A percentile compares a stretch with the other conserved stretches of the same genome.
phyloP scores from a whole-genome alignment of 2,329 filamentous ascomycete genomes.

The Coniochaeta ligniaria region DNA sequence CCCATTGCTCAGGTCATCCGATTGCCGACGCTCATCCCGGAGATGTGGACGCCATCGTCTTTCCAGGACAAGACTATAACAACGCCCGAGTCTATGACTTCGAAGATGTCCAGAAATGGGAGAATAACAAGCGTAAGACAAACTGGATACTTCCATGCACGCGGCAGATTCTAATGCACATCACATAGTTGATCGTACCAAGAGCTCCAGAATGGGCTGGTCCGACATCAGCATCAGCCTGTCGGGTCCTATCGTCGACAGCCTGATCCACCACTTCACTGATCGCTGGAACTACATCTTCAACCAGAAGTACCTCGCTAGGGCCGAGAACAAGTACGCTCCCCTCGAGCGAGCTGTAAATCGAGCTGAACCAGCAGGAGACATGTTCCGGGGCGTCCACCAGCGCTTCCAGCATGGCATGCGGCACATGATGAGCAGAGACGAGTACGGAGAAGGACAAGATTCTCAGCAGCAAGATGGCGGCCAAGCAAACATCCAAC shows the following conservation, averaged over 20 bases:
- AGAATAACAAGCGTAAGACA: slow-evolving; percentile 67
- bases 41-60: slow-evolving; percentile 68
- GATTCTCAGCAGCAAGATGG: slow-evolving; percentile 8
- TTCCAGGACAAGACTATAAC: slow-evolving; percentile 89
- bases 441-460: slow-evolving; percentile 16
- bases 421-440: slow-evolving; percentile 28
- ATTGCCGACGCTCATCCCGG: slow-evolving; percentile 79
- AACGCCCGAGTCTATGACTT: slow-evolving; percentile 83
- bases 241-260: slow-evolving; percentile 66
- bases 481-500: slow-evolving; percentile 35
- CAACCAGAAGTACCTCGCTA: slow-evolving; percentile 64
- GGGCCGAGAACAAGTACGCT: slow-evolving; percentile 43
- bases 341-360: slow-evolving; percentile 14
- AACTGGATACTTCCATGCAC: background rate
- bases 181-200: slow-evolving; percentile 59
- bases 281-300: slow-evolving; percentile 93
- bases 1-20: slow-evolving; percentile 48
- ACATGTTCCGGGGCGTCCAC: slow-evolving; percentile 20
- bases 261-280: slow-evolving; percentile 70
- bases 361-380: slow-evolving; percentile 14
- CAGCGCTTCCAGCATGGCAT: slow-evolving; percentile 30
- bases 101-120: slow-evolving; percentile 67
- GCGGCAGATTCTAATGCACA: background rate
- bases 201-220: slow-evolving; percentile 86
- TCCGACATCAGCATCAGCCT: slow-evolving; percentile 77